These are phyloP conservation scores for Axilococcus clingmanii DNA, from an alignment of 139 green algal species.

Conservation along the genomic window DNA sequence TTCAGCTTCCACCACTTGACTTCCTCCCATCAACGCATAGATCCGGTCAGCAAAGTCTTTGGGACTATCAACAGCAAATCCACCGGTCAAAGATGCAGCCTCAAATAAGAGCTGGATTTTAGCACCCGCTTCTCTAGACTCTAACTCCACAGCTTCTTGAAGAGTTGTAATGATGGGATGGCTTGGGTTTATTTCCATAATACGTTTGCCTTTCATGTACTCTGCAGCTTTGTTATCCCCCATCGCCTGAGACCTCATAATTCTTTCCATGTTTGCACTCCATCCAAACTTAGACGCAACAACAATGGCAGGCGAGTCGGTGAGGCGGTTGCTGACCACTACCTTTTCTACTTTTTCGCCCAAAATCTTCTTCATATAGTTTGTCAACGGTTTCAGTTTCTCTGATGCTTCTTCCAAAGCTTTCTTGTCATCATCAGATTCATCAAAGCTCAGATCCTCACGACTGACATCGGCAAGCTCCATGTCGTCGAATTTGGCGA, in stretches of 20 bases:
- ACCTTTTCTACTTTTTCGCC: constrained; percentile 74
- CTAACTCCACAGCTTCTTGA: constrained; percentile 28
- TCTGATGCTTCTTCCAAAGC: constrained; percentile 37
- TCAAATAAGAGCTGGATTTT: constrained; percentile 77
- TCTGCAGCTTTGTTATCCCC: constrained; percentile 83
- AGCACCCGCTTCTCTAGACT: constrained; percentile 6
- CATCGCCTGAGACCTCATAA: constrained; percentile 83
- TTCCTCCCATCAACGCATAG: constrained; percentile 14
- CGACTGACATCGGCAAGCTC: constrained; percentile 88
- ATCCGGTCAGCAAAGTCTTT: constrained; percentile 59
- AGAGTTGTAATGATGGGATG: constrained; percentile 64
- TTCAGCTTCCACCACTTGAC: constrained; percentile 6
- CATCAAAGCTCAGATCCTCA: constrained; percentile 77
- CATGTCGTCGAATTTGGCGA: constrained; percentile 76
- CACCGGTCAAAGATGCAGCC: constrained; percentile 72
- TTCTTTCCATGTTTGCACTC: constrained; percentile 96
- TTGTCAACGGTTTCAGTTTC: constrained; percentile 60
- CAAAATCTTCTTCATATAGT: constrained; percentile 76
- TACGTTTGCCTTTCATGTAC: constrained; percentile 92
- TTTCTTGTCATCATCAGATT: constrained; percentile 42
- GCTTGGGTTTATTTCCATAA: constrained; percentile 95
- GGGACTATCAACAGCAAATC: constrained; percentile 54
- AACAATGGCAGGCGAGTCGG: constrained; percentile 84
- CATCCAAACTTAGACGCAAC: constrained; percentile 97
- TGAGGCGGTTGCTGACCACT: constrained; percentile 61